A percentile compares a stretch with the other conserved stretches of the same genome.
Conservation (phyloP, 2,329 filamentous ascomycete species). For the Ilyonectria sp. region DNA sequence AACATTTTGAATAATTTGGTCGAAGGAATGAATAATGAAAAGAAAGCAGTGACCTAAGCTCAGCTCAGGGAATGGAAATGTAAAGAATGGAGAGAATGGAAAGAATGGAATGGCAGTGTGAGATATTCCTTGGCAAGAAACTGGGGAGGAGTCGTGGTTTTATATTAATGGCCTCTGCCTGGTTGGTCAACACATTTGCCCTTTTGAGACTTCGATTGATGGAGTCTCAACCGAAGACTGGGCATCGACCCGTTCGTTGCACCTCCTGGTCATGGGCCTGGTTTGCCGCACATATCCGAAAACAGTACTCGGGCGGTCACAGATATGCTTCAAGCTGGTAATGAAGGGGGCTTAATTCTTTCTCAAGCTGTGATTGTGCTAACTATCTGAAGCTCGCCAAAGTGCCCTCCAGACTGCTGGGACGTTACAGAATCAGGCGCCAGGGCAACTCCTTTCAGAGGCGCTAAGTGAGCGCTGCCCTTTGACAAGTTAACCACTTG, state of each 20-base stretch:
- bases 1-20: neutral
- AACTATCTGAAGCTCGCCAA: neutral
- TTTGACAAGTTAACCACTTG: neutral
- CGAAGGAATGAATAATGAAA: neutral
- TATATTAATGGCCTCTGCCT: neutral
- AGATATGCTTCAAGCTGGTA: neutral
- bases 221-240: neutral
- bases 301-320: neutral
- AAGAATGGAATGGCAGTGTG: neutral
- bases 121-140: neutral
- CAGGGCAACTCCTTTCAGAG: neutral
- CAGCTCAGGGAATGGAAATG: no score
- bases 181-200: neutral
- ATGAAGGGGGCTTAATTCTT: neutral
- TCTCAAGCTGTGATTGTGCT: neutral
- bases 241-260: neutral
- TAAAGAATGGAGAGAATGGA: no score
- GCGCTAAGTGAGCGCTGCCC: neutral
- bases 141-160: neutral
- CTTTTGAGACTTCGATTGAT: neutral
- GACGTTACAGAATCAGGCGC: conserved; percentile 1
- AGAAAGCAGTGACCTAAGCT: no score
- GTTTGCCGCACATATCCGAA: neutral
- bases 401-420: no score
- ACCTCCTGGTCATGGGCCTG: neutral